Evolutionary conservation across 345 rosid genomes (phyloP).

Genomic region (Linum usitatissimum): DNA sequence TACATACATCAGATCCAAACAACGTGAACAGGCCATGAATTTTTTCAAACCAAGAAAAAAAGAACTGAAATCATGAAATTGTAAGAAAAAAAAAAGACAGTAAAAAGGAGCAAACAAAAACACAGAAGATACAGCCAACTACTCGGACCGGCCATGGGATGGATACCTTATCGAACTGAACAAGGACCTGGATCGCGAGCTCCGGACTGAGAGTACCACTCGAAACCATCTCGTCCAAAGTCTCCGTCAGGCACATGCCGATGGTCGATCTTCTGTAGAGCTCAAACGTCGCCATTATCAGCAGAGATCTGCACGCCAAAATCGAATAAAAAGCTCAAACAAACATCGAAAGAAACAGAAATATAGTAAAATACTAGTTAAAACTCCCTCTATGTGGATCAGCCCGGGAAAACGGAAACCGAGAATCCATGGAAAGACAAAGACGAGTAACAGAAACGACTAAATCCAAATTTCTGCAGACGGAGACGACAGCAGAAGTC

Average conservation of each 20-base stretch:
- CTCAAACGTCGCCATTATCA: slow-evolving; percentile 86
- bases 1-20: neutral
- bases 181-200: slow-evolving; percentile 91
- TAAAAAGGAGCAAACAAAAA: neutral
- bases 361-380: neutral
- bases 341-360: neutral
- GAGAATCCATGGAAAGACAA: neutral
- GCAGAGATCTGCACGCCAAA: slow-evolving; percentile 20
- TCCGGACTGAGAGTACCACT: slow-evolving; percentile 86
- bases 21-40: neutral
- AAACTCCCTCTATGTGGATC: neutral
- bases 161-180: slow-evolving; percentile 85
- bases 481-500: too few species aligned
- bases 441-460: neutral
- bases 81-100: too few species aligned
- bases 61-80: neutral
- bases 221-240: slow-evolving; percentile 91
- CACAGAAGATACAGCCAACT: neutral
- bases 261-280: slow-evolving; percentile 90
- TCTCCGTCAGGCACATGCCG: slow-evolving; percentile 95
- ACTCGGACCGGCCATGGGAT: neutral
- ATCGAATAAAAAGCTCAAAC: neutral
- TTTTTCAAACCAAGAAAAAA: neutral
- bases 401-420: neutral
- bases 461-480: too few species aligned